A percentile compares a stretch with the other conserved stretches of the same genome.
phyloP scores from a whole-genome alignment of 2,329 filamentous ascomycete species.

The Berkeleyomyces rouxiae region DNA sequence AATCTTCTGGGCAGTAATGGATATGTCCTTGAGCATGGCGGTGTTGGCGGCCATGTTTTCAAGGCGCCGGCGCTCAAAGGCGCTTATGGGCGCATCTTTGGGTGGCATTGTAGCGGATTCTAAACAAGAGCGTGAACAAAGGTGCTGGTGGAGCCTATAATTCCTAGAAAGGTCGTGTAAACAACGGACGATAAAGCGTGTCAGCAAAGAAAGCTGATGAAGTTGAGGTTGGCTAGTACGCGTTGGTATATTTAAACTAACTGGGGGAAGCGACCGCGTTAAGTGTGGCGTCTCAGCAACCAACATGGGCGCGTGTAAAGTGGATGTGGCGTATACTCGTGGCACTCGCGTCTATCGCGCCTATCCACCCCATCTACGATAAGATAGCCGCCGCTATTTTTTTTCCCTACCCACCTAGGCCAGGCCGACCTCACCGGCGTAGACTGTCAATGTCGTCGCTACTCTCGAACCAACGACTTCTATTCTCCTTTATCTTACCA shows the following conservation, averaged over 20 bases:
- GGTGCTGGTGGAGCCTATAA: neutral
- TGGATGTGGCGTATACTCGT: neutral
- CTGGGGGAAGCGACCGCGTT: too few relatives aligned
- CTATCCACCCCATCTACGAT: neutral
- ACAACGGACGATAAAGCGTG: too few relatives aligned
- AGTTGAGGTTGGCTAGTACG: too few relatives aligned
- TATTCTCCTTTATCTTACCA: neutral
- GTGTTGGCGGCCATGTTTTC: constrained; percentile 81
- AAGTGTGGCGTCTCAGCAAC: too few relatives aligned
- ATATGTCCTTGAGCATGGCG: constrained; percentile 61
- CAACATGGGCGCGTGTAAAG: neutral
- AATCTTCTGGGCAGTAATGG: constrained; percentile 49
- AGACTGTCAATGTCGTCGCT: neutral
- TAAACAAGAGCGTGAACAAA: neutral
- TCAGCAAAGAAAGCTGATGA: too few relatives aligned
- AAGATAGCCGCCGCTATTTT: neutral
- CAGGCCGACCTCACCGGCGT: neutral
- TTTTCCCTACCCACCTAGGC: neutral
- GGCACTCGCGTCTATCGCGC: neutral
- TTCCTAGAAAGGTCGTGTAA: neutral
- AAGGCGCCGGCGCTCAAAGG: constrained; percentile 69
- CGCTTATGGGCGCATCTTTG: constrained; percentile 42
- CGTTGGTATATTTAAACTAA: too few relatives aligned
- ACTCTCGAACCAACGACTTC: too few relatives aligned
- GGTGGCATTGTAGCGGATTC: constrained; percentile 26